Percentiles rank a stretch among this genome's conserved stretches.
These are phyloP conservation scores for Fusarium torulosum DNA, from an alignment of 2,329 filamentous ascomycete species.

Conservation along the genomic window DNA sequence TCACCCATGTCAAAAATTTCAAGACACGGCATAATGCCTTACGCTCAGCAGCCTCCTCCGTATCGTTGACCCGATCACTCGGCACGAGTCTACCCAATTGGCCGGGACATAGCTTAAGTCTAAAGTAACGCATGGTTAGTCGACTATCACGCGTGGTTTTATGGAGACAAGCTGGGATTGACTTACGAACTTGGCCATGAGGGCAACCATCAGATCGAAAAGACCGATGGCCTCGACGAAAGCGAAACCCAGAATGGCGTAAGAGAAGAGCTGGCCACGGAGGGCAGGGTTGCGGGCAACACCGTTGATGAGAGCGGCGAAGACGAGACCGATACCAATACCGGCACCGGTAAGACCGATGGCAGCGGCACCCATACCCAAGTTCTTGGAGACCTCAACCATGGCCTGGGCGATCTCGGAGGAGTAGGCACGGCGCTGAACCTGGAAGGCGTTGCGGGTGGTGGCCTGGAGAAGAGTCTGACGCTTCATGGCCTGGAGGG, in stretches of 20 bases:
- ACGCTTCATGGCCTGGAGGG: constrained; percentile 82
- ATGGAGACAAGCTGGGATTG: constrained; percentile 10
- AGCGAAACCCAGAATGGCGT: constrained; percentile 95
- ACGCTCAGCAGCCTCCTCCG: constrained; percentile 48
- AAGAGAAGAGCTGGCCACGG: constrained; percentile 95
- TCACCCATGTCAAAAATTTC: constrained; percentile 46
- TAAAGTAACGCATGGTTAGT: constrained; percentile 37
- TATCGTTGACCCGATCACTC: constrained; percentile 54
- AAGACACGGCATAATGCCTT: constrained; percentile 47
- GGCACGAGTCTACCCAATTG: constrained; percentile 54
- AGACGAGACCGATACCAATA: constrained; percentile 96
- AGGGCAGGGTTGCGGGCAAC: constrained; percentile 95
- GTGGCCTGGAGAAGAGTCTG: constrained; percentile 76
- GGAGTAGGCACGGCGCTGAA: constrained; percentile 81
- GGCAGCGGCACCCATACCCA: constrained; percentile 89
- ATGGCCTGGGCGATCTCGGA: constrained; percentile 90
- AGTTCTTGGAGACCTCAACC: constrained; percentile 91
- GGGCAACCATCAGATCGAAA: constrained; percentile 91
- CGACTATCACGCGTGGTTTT: not conserved
- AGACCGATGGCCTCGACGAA: constrained; percentile 94
- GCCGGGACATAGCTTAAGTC: constrained; percentile 55
- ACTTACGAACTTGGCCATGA: constrained; percentile 91
- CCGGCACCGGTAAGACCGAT: constrained; percentile 92
- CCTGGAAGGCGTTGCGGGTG: constrained; percentile 73
- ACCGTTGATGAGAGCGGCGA: constrained; percentile 88